phyloP scores from a whole-genome alignment of 345 rosid species.

The Melaleuca alternifolia region DNA sequence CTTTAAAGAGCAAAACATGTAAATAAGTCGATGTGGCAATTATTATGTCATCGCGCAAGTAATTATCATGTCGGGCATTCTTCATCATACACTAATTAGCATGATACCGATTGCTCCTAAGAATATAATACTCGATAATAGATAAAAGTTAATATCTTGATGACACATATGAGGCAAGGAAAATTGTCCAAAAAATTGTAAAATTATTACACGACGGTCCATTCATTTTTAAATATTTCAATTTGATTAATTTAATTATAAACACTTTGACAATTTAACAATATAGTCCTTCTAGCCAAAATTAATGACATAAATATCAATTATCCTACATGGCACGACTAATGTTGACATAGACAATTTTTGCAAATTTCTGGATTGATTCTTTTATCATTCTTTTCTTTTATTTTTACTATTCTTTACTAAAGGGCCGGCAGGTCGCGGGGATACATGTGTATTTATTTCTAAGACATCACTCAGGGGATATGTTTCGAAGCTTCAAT shows the following conservation, averaged over 20 bases:
- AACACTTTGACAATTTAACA: rapidly evolving
- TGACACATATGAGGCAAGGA: background rate
- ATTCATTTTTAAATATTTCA: background rate
- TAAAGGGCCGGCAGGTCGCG: background rate
- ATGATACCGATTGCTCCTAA: background rate
- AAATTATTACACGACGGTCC: rapidly evolving
- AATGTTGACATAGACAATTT: background rate
- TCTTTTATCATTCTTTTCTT: background rate
- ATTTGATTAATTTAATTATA: rapidly evolving
- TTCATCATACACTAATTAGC: background rate
- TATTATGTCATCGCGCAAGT: background rate
- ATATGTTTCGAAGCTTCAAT: background rate
- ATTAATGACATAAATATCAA: too few species aligned
- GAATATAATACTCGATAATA: background rate
- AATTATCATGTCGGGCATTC: background rate
- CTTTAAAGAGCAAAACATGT: background rate
- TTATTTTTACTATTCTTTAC: too few species aligned
- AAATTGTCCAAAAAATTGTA: rapidly evolving
- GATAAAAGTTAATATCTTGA: background rate
- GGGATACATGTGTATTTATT: background rate
- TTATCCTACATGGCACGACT: too few species aligned
- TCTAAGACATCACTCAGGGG: background rate
- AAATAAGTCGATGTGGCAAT: background rate
- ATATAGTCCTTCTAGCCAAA: background rate
- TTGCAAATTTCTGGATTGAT: background rate